Evolutionary conservation across 108 stramenopile genomes (phyloP), one percentile per base, ranked within the genome.

Genomic region (Skeletonema grethae): DNA sequence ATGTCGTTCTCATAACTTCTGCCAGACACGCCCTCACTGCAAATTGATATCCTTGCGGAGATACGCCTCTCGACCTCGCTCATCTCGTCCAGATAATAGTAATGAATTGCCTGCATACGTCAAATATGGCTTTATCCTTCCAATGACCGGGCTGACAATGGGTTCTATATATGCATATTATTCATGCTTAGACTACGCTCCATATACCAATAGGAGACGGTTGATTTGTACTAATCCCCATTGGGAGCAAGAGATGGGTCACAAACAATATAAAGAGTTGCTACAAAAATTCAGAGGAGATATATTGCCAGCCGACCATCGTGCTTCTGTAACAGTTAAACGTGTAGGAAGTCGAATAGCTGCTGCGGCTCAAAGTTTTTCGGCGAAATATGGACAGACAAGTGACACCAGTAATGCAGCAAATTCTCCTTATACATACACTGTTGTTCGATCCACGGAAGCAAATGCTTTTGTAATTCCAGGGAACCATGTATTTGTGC

Each of bases 381-480:
- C 57, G 16, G 13, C 15, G 50, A 15, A 65, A 25, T 57, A 65
- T 57, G 56, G 53, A 29, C 7, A 48, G 50, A 8, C 48, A 18
- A 22, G 8, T 15, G 41, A 43, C 41, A 15, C 20, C 15, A 31
- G 3, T 16, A 30, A 30, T 22, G 30, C 61, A 68, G 0, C 13
- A 57, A 20, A 1, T 2, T 35, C 73, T 30, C 81, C 84, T 22
- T 88, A 82, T 61, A 89, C 88, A 13, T 94, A 86, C 67, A 92
- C 90, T 0, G 90, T 94, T 12, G 76, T 94, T 12, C 82, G 87
- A 5, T 88, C 88, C 1, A 80, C 86, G 13, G 71, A 76, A 55
- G 93, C 93, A 43, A 94, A 94, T 79, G 93, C 90, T 20, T 94
- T 94, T 82, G 90, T 91, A 4, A 61, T 94, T 34, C 93, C 93